Base-by-base conservation (phyloP, 768 basidiomycete genomes). In the Ramaria rubella region DNA sequence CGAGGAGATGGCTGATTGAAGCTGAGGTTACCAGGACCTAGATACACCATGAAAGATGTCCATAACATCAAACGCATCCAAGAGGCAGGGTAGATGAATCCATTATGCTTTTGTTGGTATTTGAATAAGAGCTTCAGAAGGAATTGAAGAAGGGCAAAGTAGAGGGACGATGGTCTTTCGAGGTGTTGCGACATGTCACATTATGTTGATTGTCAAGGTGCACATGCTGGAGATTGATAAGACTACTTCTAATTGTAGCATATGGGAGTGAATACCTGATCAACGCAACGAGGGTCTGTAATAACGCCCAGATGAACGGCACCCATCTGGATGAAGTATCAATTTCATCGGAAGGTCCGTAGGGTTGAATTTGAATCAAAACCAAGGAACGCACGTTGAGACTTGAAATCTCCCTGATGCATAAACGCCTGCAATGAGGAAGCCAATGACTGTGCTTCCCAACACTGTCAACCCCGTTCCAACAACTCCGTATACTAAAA, bases 351-450 rank as follows among this genome's bases (percentile, higher is more conserved):
- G n/a, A n/a, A n/a, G n/a, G n/a, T n/a, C n/a, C n/a, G n/a, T n/a
- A n/a, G n/a, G n/a, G n/a, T n/a, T n/a, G n/a, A n/a, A n/a, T n/a
- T n/a, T 53, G n/a, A 36, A 23, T 15, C 12, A 21, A 38, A 23
- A n/a, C 14, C 19, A 14, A 23, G 17, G 27, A 15, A 54, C 52
- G 26, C 21, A 56, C 55, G 55, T 56, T 30, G 55, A 56, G 27
- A 56, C 55, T 14, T 42, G 44, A 29, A 56, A 45, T 34, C 31
- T 30, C 31, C 55, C 55, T 34, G 55, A 43, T 9, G 14, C 31
- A 49, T 56, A 56, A 31, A 56, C 55, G 26, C 43, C 55, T 21
- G 55, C 55, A 34, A 56, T 56, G 24, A 56, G 31, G 44, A 56
- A 56, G 5, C 55, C 55, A 14, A 56, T 45, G 15, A 56, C 46